These are phyloP conservation scores for Curvularia sp. DNA, from an alignment of 2,329 filamentous ascomycete species.

Conservation along the genomic window DNA sequence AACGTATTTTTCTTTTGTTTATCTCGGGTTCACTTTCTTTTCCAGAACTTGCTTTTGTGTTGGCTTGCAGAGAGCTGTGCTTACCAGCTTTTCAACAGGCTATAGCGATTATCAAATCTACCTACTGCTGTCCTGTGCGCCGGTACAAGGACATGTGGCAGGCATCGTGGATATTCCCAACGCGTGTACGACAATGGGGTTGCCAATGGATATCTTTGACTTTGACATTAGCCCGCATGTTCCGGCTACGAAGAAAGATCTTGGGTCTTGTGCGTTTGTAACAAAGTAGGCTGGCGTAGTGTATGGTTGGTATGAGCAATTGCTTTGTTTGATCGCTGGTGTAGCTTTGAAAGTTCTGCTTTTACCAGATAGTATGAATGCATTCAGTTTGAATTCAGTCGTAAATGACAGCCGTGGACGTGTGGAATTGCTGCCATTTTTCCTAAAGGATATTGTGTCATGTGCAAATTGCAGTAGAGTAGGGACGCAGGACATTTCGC, in stretches of 20 bases:
- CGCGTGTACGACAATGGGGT: slow-evolving; percentile 84
- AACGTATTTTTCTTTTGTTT: neutral
- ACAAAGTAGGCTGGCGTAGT: slow-evolving; percentile 39
- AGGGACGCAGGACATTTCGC: no score
- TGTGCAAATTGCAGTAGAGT: neutral
- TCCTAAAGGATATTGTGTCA: neutral
- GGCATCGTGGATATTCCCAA: slow-evolving; percentile 91
- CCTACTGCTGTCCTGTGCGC: slow-evolving; percentile 82
- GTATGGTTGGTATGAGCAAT: neutral
- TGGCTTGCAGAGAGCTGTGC: neutral
- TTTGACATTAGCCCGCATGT: slow-evolving; percentile 82
- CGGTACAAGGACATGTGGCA: slow-evolving; percentile 85
- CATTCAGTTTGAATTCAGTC: neutral
- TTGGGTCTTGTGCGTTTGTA: slow-evolving; percentile 74
- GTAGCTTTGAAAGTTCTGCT: neutral
- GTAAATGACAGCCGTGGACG: neutral
- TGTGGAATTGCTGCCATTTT: neutral
- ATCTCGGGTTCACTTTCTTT: neutral
- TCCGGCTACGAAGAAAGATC: slow-evolving; percentile 67
- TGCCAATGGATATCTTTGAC: slow-evolving; percentile 94
- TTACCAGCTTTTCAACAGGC: slow-evolving; percentile 39
- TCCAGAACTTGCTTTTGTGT: neutral
- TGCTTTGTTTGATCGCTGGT: neutral
- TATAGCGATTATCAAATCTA: slow-evolving; percentile 82
- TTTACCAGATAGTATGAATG: neutral